phyloP scores from a whole-genome alignment of 169 alveolate genomes.

The Cryptosporidium sp. region DNA sequence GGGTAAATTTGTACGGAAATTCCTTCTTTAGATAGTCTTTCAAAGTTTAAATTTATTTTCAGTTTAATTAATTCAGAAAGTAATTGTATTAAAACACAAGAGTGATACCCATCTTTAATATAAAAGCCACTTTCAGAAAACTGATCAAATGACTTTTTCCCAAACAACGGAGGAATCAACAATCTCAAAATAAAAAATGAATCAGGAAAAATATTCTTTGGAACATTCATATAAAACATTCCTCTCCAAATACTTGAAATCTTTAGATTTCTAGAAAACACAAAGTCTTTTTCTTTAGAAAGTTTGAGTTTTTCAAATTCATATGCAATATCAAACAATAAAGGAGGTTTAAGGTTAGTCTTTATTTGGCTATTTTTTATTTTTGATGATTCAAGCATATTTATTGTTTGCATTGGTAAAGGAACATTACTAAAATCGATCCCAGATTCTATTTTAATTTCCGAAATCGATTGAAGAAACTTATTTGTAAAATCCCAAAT shows the following conservation, averaged over 20 bases:
- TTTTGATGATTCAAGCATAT: not conserved
- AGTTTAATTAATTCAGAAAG: not conserved
- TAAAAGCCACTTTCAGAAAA: conserved; percentile 1
- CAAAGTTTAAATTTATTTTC: not conserved
- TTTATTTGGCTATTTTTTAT: not conserved
- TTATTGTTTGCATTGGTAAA: not conserved
- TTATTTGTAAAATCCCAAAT: conserved; percentile 40
- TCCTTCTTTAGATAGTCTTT: not conserved
- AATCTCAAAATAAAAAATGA: conserved; percentile 10
- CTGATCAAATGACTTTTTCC: conserved; percentile 14
- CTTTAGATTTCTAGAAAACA: conserved; percentile 12
- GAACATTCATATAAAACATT: conserved; percentile 9
- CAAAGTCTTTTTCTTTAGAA: not conserved
- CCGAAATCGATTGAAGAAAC: not conserved
- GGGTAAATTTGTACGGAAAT: conserved; percentile 28
- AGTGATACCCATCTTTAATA: conserved; percentile 9
- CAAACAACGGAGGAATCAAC: conserved; percentile 40
- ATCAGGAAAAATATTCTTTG: not conserved
- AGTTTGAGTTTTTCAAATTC: conserved; percentile 37
- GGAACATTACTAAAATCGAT: not conserved
- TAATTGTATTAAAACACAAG: not conserved
- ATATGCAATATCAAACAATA: conserved; percentile 35
- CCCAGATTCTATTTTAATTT: conserved; percentile 7
- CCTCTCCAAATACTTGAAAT: conserved; percentile 54
- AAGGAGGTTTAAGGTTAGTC: conserved; percentile 22